phyloP scores from a whole-genome alignment of 2,329 filamentous ascomycete species.

The Mycosphaerella sp. region DNA sequence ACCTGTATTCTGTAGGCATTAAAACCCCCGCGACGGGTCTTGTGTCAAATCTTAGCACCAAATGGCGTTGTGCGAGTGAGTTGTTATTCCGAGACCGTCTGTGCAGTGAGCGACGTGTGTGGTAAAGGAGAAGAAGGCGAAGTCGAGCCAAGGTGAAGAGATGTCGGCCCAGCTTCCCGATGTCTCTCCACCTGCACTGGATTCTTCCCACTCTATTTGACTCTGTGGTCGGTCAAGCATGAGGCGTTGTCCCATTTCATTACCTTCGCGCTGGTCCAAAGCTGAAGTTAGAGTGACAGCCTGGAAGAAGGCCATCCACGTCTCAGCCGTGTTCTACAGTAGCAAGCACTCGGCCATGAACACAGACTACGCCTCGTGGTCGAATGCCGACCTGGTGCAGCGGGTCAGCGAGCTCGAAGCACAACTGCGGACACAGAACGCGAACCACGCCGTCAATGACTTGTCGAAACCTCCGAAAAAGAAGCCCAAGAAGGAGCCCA shows the following conservation, averaged over 20 bases:
- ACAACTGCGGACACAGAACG: conserved; percentile 50
- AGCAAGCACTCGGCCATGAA: not conserved
- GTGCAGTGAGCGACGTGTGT: not conserved
- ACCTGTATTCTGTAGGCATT: not conserved
- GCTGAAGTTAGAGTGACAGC: not conserved
- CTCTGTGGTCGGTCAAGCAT: conserved; percentile 7
- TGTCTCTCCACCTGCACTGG: not conserved
- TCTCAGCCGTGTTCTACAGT: not conserved
- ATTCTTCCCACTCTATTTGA: not conserved
- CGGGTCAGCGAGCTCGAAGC: conserved; percentile 63
- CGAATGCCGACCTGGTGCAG: conserved; percentile 60
- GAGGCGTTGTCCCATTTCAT: conserved; percentile 3
- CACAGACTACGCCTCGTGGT: conserved; percentile 60
- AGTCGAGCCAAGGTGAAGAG: not conserved
- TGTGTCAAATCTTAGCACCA: not conserved
- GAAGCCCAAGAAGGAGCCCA: conserved; percentile 40
- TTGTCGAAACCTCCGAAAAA: conserved; percentile 16
- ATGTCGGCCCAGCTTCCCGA: not conserved
- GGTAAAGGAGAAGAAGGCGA: not conserved
- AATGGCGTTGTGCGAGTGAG: not conserved
- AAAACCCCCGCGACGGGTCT: not conserved
- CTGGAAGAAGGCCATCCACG: not conserved
- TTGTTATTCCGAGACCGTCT: no score
- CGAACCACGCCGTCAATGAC: conserved; percentile 28
- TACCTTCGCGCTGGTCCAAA: not conserved